Percentiles rank a stretch among this genome's conserved stretches.
Evolutionary conservation across 2,329 filamentous ascomycete species (phyloP).

Genomic region (Trichoderma aggressivum): DNA sequence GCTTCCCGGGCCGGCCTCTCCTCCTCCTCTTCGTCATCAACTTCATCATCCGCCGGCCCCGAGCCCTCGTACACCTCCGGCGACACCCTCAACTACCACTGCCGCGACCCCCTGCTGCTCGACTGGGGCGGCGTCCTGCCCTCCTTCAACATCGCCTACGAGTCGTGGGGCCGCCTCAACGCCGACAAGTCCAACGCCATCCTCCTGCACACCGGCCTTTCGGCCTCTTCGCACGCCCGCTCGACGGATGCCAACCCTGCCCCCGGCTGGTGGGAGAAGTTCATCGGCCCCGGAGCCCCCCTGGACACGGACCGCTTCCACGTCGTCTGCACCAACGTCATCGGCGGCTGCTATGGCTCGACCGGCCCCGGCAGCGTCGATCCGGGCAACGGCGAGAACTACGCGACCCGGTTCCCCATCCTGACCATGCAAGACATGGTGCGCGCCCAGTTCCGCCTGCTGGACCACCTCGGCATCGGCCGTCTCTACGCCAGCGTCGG

Average conservation of each 20-base stretch:
- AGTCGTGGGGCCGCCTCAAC: constrained; percentile 85
- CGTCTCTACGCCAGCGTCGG: constrained; percentile 90
- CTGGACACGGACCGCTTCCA: constrained; percentile 91
- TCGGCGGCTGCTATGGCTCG: constrained; percentile 93
- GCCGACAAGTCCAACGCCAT: constrained; percentile 81
- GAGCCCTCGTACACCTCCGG: constrained; percentile 94
- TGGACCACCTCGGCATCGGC: constrained; percentile 73
- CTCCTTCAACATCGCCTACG: constrained; percentile 87
- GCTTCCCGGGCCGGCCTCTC: constrained; percentile 40
- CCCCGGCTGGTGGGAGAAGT: constrained; percentile 98
- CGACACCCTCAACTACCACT: constrained; percentile 74
- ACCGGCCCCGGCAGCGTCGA: constrained; percentile 88
- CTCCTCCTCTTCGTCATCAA: constrained; percentile 60
- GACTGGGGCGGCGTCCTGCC: constrained; percentile 95
- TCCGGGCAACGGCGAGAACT: constrained; percentile 80
- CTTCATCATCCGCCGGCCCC: constrained; percentile 52
- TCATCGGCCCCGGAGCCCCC: constrained; percentile 83
- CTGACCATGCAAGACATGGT: constrained; percentile 98
- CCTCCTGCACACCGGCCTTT: constrained; percentile 87
- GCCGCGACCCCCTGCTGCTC: constrained; percentile 69
- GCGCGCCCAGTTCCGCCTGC: constrained; percentile 83
- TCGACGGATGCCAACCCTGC: constrained; percentile 84
- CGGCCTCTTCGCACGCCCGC: constrained; percentile 94
- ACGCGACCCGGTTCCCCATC: constrained; percentile 93
- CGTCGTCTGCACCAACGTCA: constrained; percentile 92